Evolutionary conservation across 306 rosid species (phyloP).

Genomic region (Cicer yamashitae): DNA sequence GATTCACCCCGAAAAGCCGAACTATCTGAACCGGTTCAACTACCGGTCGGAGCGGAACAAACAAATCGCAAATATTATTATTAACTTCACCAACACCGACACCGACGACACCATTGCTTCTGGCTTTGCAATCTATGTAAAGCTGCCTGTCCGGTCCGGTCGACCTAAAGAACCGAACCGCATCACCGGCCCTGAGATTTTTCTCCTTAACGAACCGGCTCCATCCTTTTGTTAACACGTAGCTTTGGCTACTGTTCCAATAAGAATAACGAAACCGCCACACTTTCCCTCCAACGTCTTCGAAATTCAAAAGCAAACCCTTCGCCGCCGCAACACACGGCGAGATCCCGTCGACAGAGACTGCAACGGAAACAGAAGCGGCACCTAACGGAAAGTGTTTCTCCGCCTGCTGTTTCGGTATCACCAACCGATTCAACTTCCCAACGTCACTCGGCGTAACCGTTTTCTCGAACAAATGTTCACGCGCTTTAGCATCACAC

Average conservation of each 20-base stretch:
- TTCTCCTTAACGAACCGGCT: constrained; percentile 98
- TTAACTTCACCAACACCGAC: constrained; percentile 5
- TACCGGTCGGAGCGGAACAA: constrained; percentile 53
- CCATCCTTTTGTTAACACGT: constrained; percentile 95
- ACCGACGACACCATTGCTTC: constrained; percentile 27
- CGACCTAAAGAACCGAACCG: constrained; percentile 71
- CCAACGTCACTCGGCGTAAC: constrained; percentile 99
- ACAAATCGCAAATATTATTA: not conserved
- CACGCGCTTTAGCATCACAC: constrained; percentile 57
- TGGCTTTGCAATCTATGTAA: constrained; percentile 69
- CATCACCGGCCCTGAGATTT: constrained; percentile 80
- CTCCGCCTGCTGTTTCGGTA: constrained; percentile 98
- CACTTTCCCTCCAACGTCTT: constrained; percentile 92
- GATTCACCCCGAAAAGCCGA: constrained; percentile 88
- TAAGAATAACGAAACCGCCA: constrained; percentile 97
- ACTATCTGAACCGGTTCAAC: constrained; percentile 76
- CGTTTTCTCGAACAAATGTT: constrained; percentile 80
- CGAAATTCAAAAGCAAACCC: constrained; percentile 78
- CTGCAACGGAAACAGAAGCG: not conserved
- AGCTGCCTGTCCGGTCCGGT: constrained; percentile 76
- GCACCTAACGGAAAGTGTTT: constrained; percentile 76
- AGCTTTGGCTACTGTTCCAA: constrained; percentile 99
- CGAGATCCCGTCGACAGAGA: constrained; percentile 13
- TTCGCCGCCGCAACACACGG: constrained; percentile 45
- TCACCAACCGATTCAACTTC: constrained; percentile 83